phyloP scores from a whole-genome alignment of 495 filamentous ascomycete genomes.

The Penicillium angulare region DNA sequence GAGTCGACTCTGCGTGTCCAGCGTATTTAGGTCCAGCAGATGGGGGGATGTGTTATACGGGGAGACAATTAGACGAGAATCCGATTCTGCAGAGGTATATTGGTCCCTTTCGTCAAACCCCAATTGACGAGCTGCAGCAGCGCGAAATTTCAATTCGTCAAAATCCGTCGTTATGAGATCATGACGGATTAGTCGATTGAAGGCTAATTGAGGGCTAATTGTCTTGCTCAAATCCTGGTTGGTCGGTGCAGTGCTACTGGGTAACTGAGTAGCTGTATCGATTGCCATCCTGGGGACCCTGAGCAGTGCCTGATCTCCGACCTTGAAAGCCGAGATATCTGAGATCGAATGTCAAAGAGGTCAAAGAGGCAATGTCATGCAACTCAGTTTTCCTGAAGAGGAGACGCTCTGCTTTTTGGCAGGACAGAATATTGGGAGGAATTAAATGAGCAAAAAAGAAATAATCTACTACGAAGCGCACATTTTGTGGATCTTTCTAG shows the following conservation, averaged over 20 bases:
- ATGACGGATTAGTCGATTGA: conserved; percentile 25
- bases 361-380: no score
- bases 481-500: not conserved
- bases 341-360: no score
- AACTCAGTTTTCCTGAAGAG: no score
- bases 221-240: not conserved
- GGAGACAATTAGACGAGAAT: conserved; percentile 57
- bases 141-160: conserved; percentile 34
- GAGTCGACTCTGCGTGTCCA: conserved; percentile 62
- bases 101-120: conserved; percentile 3
- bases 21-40: conserved; percentile 64
- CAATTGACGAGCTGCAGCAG: conserved; percentile 35
- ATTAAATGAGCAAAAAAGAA: not conserved
- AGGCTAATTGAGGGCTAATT: not conserved
- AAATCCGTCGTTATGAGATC: conserved; percentile 33
- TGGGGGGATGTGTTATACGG: conserved; percentile 69
- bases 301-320: no score
- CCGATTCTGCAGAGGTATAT: conserved; percentile 10
- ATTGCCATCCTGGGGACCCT: conserved; percentile 12
- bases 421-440: not conserved
- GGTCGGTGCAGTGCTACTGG: not conserved
- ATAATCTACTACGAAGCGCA: no score
- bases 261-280: not conserved
- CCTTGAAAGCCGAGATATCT: no score
- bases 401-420: no score